Percentiles rank a stretch among this genome's conserved stretches.
Evolutionary conservation across 1,139 yeast species (phyloP).

Genomic region (Hanseniaspora gamundiae): DNA sequence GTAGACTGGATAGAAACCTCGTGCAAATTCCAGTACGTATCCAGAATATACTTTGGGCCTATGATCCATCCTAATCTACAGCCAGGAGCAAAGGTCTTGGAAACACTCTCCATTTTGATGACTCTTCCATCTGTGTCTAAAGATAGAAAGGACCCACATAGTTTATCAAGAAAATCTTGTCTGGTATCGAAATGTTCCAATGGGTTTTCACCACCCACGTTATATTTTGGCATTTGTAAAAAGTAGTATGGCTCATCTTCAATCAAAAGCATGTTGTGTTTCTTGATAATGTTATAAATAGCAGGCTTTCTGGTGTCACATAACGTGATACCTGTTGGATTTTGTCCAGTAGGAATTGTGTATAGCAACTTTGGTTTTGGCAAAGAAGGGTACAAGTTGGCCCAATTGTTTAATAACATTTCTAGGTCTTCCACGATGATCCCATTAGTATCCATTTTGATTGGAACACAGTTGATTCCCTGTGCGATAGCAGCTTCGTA

Average conservation of each 20-base stretch:
- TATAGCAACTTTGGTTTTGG: slow-evolving; percentile 69
- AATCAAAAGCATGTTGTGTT: slow-evolving; percentile 66
- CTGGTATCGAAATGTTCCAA: slow-evolving; percentile 23
- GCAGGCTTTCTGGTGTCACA: slow-evolving; percentile 57
- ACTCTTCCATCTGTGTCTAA: slow-evolving; percentile 82
- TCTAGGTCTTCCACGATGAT: slow-evolving; percentile 63
- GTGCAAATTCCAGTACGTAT: slow-evolving; percentile 57
- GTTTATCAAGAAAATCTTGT: slow-evolving; percentile 47
- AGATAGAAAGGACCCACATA: slow-evolving; percentile 65
- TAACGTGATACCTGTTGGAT: slow-evolving; percentile 84
- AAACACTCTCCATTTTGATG: slow-evolving; percentile 72
- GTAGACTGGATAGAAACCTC: slow-evolving; percentile 74
- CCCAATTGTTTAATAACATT: slow-evolving; percentile 57
- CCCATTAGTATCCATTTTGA: slow-evolving; percentile 69
- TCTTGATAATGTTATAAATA: slow-evolving; percentile 59
- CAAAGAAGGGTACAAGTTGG: slow-evolving; percentile 35
- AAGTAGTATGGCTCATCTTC: slow-evolving; percentile 96
- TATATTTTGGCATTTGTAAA: slow-evolving; percentile 72
- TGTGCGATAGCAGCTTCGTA: slow-evolving; percentile 66
- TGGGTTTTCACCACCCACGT: slow-evolving; percentile 20
- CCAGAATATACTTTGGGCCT: slow-evolving; percentile 54
- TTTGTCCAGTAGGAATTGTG: slow-evolving; percentile 87
- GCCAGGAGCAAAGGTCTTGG: slow-evolving; percentile 88
- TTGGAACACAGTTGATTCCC: slow-evolving; percentile 57
- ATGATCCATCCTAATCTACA: slow-evolving; percentile 79